phyloP scores from a whole-genome alignment of 2,329 filamentous ascomycete genomes.

The Aspergillus sp. region DNA sequence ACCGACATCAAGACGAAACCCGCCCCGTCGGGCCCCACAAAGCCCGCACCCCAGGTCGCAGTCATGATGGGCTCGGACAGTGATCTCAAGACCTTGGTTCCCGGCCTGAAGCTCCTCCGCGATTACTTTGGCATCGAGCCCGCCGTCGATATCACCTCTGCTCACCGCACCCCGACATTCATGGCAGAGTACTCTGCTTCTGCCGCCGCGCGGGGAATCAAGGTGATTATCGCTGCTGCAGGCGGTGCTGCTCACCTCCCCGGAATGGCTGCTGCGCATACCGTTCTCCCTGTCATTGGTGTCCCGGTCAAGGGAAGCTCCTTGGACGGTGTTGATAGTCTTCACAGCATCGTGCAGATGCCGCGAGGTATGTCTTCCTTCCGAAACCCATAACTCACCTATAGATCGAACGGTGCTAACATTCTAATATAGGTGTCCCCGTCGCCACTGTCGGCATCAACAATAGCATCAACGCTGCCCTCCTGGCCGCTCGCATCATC shows the following conservation, averaged over 20 bases:
- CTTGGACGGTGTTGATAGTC: slow-evolving; percentile 71
- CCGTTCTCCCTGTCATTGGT: slow-evolving; percentile 74
- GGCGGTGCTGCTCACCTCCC: slow-evolving; percentile 75
- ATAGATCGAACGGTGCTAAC: slow-evolving; percentile 17
- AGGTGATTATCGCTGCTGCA: slow-evolving; percentile 76
- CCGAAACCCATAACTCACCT: not conserved
- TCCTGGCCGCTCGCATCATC: slow-evolving; percentile 72
- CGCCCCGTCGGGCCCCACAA: slow-evolving; percentile 35
- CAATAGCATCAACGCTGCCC: slow-evolving; percentile 76
- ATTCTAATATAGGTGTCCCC: slow-evolving; percentile 61
- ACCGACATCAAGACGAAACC: slow-evolving; percentile 40
- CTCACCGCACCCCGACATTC: slow-evolving; percentile 70
- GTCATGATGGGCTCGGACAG: slow-evolving; percentile 57
- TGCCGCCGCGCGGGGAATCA: slow-evolving; percentile 68
- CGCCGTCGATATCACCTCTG: slow-evolving; percentile 53
- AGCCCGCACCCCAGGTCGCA: slow-evolving; percentile 45
- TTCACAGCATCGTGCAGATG: slow-evolving; percentile 79
- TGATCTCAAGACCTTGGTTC: slow-evolving; percentile 50
- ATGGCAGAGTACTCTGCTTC: slow-evolving; percentile 71
- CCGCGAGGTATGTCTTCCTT: slow-evolving; percentile 56
- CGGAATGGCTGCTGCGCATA: slow-evolving; percentile 75
- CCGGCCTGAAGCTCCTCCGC: slow-evolving; percentile 49
- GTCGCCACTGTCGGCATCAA: slow-evolving; percentile 79
- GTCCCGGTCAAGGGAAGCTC: slow-evolving; percentile 76
- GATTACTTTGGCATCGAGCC: slow-evolving; percentile 50